A percentile compares a stretch with the other conserved stretches of the same genome.
Evolutionary conservation across 257 asterid species (phyloP).

Genomic region (Lantana camara): DNA sequence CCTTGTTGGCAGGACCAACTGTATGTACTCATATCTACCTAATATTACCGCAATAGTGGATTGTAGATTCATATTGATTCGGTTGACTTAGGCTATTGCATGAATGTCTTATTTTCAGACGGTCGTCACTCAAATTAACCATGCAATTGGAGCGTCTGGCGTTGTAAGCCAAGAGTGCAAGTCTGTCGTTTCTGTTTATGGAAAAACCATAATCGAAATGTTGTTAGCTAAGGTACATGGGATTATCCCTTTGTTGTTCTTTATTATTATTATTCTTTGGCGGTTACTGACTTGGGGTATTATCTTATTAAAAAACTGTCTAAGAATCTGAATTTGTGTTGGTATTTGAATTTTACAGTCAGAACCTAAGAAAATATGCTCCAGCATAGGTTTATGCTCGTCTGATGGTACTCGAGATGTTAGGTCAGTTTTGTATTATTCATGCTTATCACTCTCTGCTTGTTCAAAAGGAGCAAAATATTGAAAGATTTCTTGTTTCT

Average conservation of each 20-base stretch:
- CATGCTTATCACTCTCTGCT: no score
- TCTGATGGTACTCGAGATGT: conserved; percentile 55
- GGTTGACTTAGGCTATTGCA: not conserved
- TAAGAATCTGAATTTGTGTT: conserved; percentile 8
- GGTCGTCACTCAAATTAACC: conserved; percentile 69
- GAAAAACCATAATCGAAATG: conserved; percentile 66
- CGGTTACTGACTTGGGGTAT: no score
- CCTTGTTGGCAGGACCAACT: conserved; percentile 92
- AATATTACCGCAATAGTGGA: not conserved
- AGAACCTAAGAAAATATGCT: conserved; percentile 61
- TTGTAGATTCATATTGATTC: not conserved
- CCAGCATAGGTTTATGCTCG: conserved; percentile 64
- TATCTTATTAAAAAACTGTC: not conserved
- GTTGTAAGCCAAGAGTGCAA: conserved; percentile 91
- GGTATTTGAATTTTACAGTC: conserved; percentile 50
- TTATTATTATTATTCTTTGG: no score
- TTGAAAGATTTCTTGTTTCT: not conserved
- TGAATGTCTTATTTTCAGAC: conserved; percentile 44
- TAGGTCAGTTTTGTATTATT: conserved; percentile 45
- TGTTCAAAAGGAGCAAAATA: not conserved
- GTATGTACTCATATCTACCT: conserved; percentile 47
- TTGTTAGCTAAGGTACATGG: conserved; percentile 58
- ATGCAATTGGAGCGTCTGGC: conserved; percentile 91
- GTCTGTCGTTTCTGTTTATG: conserved; percentile 62
- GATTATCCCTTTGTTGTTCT: not conserved